A percentile compares a stretch with the other conserved stretches of the same genome.
Conservation (phyloP, 129 eudicot species). For the Gnaphalium uliginosum region DNA sequence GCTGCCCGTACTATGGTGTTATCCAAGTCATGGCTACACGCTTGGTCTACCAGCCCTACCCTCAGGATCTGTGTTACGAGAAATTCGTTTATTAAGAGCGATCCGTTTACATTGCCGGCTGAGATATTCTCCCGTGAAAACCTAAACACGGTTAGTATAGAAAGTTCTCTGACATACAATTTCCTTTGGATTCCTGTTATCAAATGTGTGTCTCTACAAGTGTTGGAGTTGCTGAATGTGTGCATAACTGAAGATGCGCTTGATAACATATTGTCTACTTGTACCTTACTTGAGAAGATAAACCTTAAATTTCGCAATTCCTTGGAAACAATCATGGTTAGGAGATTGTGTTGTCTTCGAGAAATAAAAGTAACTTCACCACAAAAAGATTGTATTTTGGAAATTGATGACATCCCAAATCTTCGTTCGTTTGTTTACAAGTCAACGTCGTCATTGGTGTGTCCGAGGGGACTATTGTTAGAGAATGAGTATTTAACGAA, state of each 20-base stretch:
- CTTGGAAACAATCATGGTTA: not conserved
- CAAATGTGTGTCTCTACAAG: not conserved
- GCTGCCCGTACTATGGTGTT: not conserved
- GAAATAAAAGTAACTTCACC: not conserved
- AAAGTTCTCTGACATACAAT: not conserved
- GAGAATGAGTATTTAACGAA: too few species aligned
- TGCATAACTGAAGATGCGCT: not conserved
- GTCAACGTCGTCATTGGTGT: too few species aligned
- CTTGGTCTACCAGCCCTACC: conserved; percentile 1
- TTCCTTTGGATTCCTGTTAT: not conserved
- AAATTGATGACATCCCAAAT: too few species aligned
- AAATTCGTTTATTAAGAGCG: not conserved
- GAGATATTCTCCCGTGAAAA: conserved; percentile 6
- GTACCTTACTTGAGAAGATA: conserved; percentile 1
- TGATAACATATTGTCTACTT: not conserved
- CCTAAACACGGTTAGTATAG: not conserved
- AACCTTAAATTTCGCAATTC: not conserved
- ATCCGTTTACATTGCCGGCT: not conserved
- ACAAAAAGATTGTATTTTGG: not conserved
- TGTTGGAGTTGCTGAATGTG: not conserved
- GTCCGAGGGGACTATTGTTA: too few species aligned
- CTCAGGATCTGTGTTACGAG: not conserved
- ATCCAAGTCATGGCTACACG: not conserved
- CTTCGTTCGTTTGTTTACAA: too few species aligned
- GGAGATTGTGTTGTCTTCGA: not conserved